Conservation (phyloP, 2,329 filamentous ascomycete species). For the Lanzia echinophila region DNA sequence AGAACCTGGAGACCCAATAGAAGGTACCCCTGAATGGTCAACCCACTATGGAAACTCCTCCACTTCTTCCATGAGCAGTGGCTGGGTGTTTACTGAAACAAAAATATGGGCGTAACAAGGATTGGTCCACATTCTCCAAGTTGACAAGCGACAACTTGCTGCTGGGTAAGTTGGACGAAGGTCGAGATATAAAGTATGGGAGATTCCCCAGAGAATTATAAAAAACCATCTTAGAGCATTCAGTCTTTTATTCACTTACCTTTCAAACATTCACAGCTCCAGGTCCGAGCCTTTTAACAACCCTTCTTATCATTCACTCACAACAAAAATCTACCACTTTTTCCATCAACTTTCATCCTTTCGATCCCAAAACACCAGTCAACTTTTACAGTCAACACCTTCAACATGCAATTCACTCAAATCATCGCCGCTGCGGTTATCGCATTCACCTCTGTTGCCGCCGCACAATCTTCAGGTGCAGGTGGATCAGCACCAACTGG, state of each 20-base stretch:
- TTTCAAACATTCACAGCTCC: slow-evolving; percentile 3
- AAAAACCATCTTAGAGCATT: slow-evolving; percentile 5
- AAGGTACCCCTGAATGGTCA: neutral
- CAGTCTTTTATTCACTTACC: slow-evolving; percentile 2
- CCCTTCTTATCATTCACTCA: slow-evolving; percentile 3
- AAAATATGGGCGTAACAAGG: neutral
- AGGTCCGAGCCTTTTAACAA: slow-evolving; percentile 6
- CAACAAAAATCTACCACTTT: neutral
- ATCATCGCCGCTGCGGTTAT: slow-evolving; percentile 3
- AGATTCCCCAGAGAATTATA: neutral
- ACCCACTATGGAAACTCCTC: neutral
- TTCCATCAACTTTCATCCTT: neutral
- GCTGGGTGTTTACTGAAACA: neutral
- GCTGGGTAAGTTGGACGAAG: neutral
- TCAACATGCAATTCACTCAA: slow-evolving; percentile 6
- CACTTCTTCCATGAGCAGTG: neutral
- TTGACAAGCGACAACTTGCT: neutral
- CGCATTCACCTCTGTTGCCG: neutral
- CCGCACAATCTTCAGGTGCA: neutral
- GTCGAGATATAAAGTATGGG: neutral
- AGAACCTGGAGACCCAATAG: too few species aligned
- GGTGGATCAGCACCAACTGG: neutral
- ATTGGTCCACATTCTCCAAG: neutral
- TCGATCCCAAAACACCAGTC: neutral
- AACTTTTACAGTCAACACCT: neutral